Evolutionary conservation across 805 yeast genomes (phyloP), one percentile per base, ranked within the genome.

Genomic region (Starmerella floris): DNA sequence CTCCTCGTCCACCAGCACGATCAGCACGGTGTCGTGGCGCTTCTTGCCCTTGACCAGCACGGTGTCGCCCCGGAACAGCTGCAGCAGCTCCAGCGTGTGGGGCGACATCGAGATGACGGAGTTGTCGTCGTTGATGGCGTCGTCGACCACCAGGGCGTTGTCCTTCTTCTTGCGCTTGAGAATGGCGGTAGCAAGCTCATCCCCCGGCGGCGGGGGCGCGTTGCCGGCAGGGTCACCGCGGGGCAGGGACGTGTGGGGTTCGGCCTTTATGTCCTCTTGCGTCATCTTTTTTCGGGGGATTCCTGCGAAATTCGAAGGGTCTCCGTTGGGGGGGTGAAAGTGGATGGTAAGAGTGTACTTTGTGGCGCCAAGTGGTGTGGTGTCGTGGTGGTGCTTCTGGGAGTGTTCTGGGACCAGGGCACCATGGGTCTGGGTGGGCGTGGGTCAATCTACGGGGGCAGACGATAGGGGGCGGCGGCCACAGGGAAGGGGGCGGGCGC

Each of bases 121-220:
- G 66, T 91, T 91, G 64, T 91, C 99, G 63, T 91, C 99, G 56
- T 83, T 84, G 56, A 79, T 77, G 51, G 99, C 97, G 65, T 91
- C 98, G 60, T 91, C 99, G 40, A 91, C 97, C 51, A 91, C 67
- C 55, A 91, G 69, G 41, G 94, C 83, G 63, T 91, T 91, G 60
- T 82, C 95, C 74, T 88, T 88, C 91, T 91, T 88, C 78, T 91
- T 91, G 67, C 88, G 77, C 69, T 95, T 81, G 58, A 91, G 70
- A 59, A 91, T 91, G 36, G 99, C 99, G 43, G 97, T 91, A 51
- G 99, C 99, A 41, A 95, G 84, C 52, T 72, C 75, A 55, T 50
- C 50, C 26, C 45, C 52, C 9, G 73, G 77, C 37, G 66, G 66
- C 49, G 70, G 73, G 54, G 48, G 43, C 26, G 39, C 38, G 27